Conservation (phyloP, 257 asterid species). For the Solanum tarijense region DNA sequence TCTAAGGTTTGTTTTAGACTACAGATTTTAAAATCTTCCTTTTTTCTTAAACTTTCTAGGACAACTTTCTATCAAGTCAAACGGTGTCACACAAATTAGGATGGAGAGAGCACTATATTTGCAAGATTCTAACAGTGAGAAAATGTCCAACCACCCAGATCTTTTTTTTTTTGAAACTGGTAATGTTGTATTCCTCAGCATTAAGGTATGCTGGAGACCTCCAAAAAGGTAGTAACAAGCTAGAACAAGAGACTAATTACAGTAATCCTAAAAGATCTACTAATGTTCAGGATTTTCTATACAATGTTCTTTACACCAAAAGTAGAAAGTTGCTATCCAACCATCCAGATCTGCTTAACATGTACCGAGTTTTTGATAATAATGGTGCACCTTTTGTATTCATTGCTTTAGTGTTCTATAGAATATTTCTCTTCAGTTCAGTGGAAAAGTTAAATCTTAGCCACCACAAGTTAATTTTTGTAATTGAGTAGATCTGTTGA, state of each 20-base stretch:
- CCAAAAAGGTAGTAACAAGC: too few species aligned
- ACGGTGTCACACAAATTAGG: background rate
- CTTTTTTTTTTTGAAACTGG: too few species aligned
- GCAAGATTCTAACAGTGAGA: background rate
- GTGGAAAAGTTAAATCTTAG: background rate
- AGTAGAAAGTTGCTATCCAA: background rate
- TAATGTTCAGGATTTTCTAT: too few species aligned
- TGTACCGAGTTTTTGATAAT: background rate
- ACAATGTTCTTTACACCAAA: too few species aligned
- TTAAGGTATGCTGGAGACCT: too few species aligned
- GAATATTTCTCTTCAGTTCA: background rate
- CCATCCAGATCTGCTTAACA: background rate
- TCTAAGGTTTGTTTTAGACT: background rate
- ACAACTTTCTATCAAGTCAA: background rate
- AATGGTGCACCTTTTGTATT: background rate
- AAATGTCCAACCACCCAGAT: background rate
- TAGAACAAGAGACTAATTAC: too few species aligned
- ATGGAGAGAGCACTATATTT: background rate
- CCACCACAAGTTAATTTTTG: background rate
- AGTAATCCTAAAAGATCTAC: too few species aligned
- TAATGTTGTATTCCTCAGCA: too few species aligned
- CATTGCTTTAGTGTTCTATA: background rate
- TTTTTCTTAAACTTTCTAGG: background rate
- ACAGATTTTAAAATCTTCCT: background rate
- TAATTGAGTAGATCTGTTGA: background rate